Evolutionary conservation across 345 rosid species (phyloP).

Genomic region (Rhodamnia argentea): DNA sequence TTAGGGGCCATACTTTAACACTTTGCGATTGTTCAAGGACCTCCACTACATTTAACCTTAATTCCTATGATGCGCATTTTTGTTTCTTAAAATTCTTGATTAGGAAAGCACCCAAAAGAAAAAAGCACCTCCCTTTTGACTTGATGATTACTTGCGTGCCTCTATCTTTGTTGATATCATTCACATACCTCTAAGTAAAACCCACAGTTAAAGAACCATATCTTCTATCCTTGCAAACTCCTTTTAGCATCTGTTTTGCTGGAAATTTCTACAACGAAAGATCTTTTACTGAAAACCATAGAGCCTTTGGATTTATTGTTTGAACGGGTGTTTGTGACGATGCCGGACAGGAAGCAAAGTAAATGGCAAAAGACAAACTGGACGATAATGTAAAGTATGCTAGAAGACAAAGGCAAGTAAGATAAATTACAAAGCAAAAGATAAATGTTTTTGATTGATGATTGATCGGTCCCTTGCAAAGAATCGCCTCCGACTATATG

Average conservation of each 20-base stretch:
- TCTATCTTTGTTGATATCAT: neutral
- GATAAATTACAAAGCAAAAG: too few species aligned
- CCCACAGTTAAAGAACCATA: neutral
- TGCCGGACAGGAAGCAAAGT: too few species aligned
- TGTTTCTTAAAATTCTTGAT: neutral
- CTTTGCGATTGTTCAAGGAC: neutral
- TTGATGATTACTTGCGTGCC: neutral
- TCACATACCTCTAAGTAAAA: neutral
- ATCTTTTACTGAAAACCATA: too few species aligned
- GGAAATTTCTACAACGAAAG: too few species aligned
- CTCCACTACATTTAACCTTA: neutral
- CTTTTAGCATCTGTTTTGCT: neutral
- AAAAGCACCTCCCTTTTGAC: neutral
- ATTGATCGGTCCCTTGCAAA: too few species aligned
- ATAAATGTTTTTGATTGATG: too few species aligned
- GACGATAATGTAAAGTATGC: too few species aligned
- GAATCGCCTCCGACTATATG: too few species aligned
- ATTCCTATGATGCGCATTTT: neutral
- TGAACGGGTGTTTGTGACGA: too few species aligned
- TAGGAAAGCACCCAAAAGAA: neutral
- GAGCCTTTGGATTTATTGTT: too few species aligned
- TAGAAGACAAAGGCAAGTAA: too few species aligned
- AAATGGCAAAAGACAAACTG: too few species aligned
- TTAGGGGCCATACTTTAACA: rapidly evolving
- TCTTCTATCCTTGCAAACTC: neutral